Base-by-base conservation (phyloP, 352 stramenopile genomes). In the Elongisporangium undulatum region DNA sequence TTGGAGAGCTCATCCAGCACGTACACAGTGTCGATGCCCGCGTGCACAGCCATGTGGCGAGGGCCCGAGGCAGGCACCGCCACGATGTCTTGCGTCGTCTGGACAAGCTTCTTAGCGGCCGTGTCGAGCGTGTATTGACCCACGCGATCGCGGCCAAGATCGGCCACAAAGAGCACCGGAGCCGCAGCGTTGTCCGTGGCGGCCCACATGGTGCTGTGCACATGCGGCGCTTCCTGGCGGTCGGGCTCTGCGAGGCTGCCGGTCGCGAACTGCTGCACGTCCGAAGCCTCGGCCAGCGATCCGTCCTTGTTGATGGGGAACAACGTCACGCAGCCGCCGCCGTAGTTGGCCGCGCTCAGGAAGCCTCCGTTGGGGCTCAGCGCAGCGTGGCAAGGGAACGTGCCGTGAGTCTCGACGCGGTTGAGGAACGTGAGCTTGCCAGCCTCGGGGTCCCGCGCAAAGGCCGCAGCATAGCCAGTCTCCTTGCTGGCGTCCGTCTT, bases 31-130 rank as follows among this genome's bases (percentile, higher is more conserved):
- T 72, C 57, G 12, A 79, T 61, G 19, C 67, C 67, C 23, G 69
- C 34, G 22, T 87, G 85, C n/a, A 95, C 64, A n/a, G 76, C 82
- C 17, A 95, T 69, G 69, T 95, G 85, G n/a, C 83, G 82, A 2
- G 85, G 85, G 0, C 85, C 85, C 9, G 71, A 79, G 38, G 77
- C 85, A 2, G 74, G 52, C 1, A 77, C 71, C 34, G 78, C 62
- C 26, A 64, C 61, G 22, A 83, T 67, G 39, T 66, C 60, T 2
- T 72, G 38, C n/a, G 67, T 21, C 45, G 75, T 74, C 52, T 51
- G n/a, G 17, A 51, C 48, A 26, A 90, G 69, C 57, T 72, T 86
- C 52, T 83, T 72, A 82, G 34, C 34, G 7, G 9, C 34, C 6
- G 34, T 3, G 34, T 45, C 34, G 10, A 45, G 34, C 34, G 34